Evolutionary conservation across 1,284 basidiomycete species (phyloP).

Genomic region (Waitea zeae): DNA sequence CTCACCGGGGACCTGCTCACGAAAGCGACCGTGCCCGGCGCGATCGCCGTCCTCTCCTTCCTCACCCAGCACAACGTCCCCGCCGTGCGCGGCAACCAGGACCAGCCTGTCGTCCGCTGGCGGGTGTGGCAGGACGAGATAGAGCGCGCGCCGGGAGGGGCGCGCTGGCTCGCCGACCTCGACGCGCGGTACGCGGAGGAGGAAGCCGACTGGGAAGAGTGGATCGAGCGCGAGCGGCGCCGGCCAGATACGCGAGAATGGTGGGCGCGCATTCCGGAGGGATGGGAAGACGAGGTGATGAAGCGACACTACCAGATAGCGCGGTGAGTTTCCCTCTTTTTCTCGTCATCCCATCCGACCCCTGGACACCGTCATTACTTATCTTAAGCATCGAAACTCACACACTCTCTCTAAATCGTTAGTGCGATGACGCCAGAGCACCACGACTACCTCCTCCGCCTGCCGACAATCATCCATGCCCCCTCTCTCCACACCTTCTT

Average conservation of each 20-base stretch:
- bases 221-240: no score
- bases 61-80: constrained; percentile 41
- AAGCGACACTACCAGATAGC: constrained; percentile 65
- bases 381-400: no score
- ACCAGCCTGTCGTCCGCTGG: constrained; percentile 81
- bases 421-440: constrained; percentile 38
- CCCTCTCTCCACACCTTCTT: constrained; percentile 63
- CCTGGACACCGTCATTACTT: no score
- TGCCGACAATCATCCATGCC: constrained; percentile 64
- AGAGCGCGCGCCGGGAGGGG: constrained; percentile 16
- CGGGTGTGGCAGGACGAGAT: constrained; percentile 65
- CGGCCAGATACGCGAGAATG: constrained; percentile 25
- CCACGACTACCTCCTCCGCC: constrained; percentile 46
- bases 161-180: constrained; percentile 29
- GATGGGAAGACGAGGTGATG: constrained; percentile 62
- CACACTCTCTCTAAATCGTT: no score
- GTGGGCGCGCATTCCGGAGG: constrained; percentile 36
- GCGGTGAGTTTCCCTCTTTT: constrained; percentile 19
- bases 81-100: constrained; percentile 84
- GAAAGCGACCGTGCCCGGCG: constrained; percentile 53
- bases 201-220: no score
- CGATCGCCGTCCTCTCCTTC: constrained; percentile 46
- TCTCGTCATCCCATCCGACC: no score
- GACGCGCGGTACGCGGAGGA: constrained; percentile 27
- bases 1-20: constrained; percentile 71